Base-by-base conservation (phyloP, 1,284 basidiomycete genomes). In the Neolentinus lepideus region DNA sequence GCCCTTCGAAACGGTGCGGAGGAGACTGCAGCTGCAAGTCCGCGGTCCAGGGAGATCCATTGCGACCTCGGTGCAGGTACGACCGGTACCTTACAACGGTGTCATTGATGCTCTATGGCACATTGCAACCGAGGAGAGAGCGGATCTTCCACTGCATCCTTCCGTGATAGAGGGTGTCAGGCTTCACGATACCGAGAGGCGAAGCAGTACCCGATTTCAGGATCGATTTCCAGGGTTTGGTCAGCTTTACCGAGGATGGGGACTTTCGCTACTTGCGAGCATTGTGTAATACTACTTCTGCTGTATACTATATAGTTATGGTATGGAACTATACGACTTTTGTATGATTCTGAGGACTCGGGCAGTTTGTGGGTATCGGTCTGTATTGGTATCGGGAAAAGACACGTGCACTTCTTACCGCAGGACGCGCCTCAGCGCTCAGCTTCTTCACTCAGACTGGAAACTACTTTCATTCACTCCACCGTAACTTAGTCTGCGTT, bases 101-200 rank as follows among this genome's bases (percentile, higher is more conserved):
- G 81, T 99, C 51, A 84, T 96, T n/a, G 96, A 99, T 65, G 81
- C 88, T 8, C 75, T 97, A 60, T 99, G 92, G 85, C 88, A 94
- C 64, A 93, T 98, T 62, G 68, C 96, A 55, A 92, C 90, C 0
- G 97, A 99, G 73, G 96, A 99, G 68, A 80, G 90, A 52, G 92
- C 90, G 11, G 85, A 90, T 63, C 67, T 86, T 54, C 86, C 85
- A 3, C 57, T 71, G 4, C 38, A 6, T 21, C 71, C 57, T 16
- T 66, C 64, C 53, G 66, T 63, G 48, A 56, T 61, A 56, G 62
- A 58, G 25, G 56, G 46, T 38, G 56, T 63, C 66, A 67, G 62
- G 50, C 64, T 63, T 27, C 65, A 67, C 50, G 66, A 67, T 33
- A 71, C 71, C 48, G 64, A 65, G 43, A 75, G 78, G 67, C 75